These are phyloP conservation scores for Rosellinia necatrix DNA, from an alignment of 2,329 filamentous ascomycete genomes.

Conservation along the genomic window DNA sequence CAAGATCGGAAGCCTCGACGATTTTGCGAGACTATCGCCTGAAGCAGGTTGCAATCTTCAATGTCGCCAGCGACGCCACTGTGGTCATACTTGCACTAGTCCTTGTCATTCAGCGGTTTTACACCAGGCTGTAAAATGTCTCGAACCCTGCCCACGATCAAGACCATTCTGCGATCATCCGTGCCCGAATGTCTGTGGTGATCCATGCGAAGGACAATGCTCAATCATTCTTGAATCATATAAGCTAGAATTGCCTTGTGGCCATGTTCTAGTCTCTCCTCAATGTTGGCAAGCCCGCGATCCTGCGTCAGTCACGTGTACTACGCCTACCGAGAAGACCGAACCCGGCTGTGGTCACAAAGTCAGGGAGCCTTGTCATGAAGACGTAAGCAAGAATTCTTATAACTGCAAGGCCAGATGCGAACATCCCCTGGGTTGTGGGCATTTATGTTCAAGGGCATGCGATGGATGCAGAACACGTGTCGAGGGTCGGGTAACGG, in stretches of 20 bases:
- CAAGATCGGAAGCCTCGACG: conserved; percentile 54
- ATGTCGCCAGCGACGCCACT: conserved; percentile 54
- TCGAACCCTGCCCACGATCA: conserved; percentile 48
- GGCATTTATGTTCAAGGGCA: neutral
- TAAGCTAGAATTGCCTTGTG: conserved; percentile 45
- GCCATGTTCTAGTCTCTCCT: conserved; percentile 41
- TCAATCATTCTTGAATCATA: conserved; percentile 19
- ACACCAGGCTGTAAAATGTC: conserved; percentile 51
- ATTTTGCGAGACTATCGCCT: conserved; percentile 60
- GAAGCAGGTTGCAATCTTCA: conserved; percentile 63
- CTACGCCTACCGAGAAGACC: neutral
- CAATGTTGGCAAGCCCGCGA: conserved; percentile 17
- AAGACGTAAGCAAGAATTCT: neutral
- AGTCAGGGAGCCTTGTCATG: conserved; percentile 1
- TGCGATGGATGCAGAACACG: neutral
- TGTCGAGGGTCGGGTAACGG: neutral
- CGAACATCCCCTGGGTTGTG: neutral
- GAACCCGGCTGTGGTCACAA: conserved; percentile 14
- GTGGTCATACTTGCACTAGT: conserved; percentile 52
- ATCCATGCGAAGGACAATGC: conserved; percentile 49
- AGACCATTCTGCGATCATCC: conserved; percentile 49
- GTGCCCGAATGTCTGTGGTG: conserved; percentile 42
- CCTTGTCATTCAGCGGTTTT: conserved; percentile 53
- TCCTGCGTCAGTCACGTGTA: neutral
- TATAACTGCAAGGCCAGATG: conserved; percentile 1